phyloP scores from a whole-genome alignment of 805 yeast species.

The Metschnikowia henanensis region DNA sequence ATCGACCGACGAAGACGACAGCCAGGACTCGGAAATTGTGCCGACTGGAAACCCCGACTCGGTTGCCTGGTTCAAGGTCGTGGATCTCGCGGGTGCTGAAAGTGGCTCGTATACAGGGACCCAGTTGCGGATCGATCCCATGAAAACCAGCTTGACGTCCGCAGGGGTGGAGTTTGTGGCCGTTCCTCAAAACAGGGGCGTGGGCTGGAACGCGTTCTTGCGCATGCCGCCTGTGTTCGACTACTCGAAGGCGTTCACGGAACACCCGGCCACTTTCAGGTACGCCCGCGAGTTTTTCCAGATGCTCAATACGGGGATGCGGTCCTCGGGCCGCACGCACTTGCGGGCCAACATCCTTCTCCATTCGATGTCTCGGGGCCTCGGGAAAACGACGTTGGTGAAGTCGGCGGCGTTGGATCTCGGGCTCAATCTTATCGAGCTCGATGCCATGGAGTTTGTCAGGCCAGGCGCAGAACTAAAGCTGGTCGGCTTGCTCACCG shows the following conservation, averaged over 20 bases:
- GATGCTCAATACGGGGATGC: slow-evolving; percentile 53
- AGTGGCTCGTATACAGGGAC: background rate
- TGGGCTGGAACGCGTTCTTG: slow-evolving; percentile 49
- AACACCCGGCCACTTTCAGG: slow-evolving; percentile 35
- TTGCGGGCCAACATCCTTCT: slow-evolving; percentile 65
- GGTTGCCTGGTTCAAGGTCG: slow-evolving; percentile 83
- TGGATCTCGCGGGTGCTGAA: slow-evolving; percentile 45
- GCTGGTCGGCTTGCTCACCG: slow-evolving; percentile 74
- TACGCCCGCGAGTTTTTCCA: slow-evolving; percentile 52
- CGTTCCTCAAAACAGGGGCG: slow-evolving; percentile 34
- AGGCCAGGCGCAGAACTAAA: slow-evolving; percentile 74
- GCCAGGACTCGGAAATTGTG: slow-evolving; percentile 29
- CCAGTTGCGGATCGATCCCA: slow-evolving; percentile 60
- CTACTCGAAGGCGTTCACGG: slow-evolving; percentile 25
- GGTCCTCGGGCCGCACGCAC: slow-evolving; percentile 29
- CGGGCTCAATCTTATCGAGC: slow-evolving; percentile 65
- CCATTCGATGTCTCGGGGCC: slow-evolving; percentile 67
- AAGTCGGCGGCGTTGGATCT: slow-evolving; percentile 51
- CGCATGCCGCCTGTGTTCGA: slow-evolving; percentile 42
- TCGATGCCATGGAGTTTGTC: slow-evolving; percentile 68
- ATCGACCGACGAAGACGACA: slow-evolving; percentile 20
- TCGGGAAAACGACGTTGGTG: slow-evolving; percentile 75
- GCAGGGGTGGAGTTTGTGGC: slow-evolving; percentile 53
- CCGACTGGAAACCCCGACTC: slow-evolving; percentile 68
- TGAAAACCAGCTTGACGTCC: slow-evolving; percentile 66